Evolutionary conservation across 148 eudicot species (phyloP), one percentile per base, ranked within the genome.

Genomic region (Polygonum aviculare): DNA sequence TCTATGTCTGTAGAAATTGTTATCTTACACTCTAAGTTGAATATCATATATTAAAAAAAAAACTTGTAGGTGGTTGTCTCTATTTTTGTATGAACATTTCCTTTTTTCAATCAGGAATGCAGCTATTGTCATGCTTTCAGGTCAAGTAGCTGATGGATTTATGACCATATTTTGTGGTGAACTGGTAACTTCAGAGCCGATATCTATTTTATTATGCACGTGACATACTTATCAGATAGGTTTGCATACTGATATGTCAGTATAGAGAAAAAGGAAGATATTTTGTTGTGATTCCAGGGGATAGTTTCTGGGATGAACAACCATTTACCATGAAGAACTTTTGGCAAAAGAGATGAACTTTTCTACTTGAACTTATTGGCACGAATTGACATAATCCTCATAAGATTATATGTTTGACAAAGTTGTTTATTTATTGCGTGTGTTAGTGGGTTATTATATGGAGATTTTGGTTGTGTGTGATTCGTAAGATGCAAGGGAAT

Each of bases 101-200:
- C 33, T 78, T 6, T 77, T 26, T 75, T 38, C 44, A 15, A 69
- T 22, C 79, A 93, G 98, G 79, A 85, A 88, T 87, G 90, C 95
- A 82, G 95, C 98, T 60, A 69, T 82, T 75, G 97, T 94, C 73
- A 89, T 91, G 97, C 95, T 94, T 78, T 88, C 90, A 72, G 98
- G 97, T 76, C 98, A 94, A 81, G 81, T 94, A 47, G 97, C 98
- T 52, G 97, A 94, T 84, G 98, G 93, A 77, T 87, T 91, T 70
- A 78, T 87, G 80, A 92, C 97, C 76, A 85, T 90, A 51, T 87
- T 90, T 77, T 84, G 93, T 45, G 98, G 98, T 76, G 98, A 94
- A 87, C 88, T 94, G 94, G 98, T 94, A 91, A 74, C 52, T 74
- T 57, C 35, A 31, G 44, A 36, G 35, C 73, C 11, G 50, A 14